Conservation (phyloP, 2,329 filamentous ascomycete genomes). For the Amesomyces nigricolor region DNA sequence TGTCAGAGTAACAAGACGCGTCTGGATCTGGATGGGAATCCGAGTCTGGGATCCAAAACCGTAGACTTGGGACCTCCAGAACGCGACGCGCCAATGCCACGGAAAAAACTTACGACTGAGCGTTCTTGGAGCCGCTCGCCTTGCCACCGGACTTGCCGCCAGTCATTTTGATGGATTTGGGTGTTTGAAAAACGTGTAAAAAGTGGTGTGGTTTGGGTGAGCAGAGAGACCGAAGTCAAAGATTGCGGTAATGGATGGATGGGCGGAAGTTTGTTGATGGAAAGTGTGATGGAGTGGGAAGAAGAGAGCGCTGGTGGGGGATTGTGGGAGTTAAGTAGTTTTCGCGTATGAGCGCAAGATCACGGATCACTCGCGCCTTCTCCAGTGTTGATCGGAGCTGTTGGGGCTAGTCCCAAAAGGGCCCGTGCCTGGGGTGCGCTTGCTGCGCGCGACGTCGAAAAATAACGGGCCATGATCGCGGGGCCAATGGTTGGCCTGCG, state of each 20-base stretch:
- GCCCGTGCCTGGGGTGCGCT: conserved; percentile 15
- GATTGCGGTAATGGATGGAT: conserved; percentile 23
- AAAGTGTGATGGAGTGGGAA: conserved; percentile 36
- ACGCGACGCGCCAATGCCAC: conserved; percentile 8
- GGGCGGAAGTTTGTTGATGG: conserved; percentile 32
- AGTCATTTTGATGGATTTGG: conserved; percentile 81
- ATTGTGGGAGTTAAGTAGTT: conserved; percentile 51
- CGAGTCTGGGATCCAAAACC: not conserved
- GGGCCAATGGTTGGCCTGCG: conserved; percentile 17
- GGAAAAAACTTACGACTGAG: conserved; percentile 76
- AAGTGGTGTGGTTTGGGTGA: conserved; percentile 28
- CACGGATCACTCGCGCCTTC: conserved; percentile 43
- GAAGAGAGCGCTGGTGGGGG: conserved; percentile 39
- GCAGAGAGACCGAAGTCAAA: conserved; percentile 28
- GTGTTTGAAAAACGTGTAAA: conserved; percentile 26
- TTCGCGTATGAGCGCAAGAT: conserved; percentile 40
- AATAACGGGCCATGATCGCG: conserved; percentile 8
- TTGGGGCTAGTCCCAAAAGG: conserved; percentile 31
- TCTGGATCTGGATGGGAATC: conserved; percentile 25
- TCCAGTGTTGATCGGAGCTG: conserved; percentile 24
- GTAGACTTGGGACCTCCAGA: not conserved
- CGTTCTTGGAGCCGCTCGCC: conserved; percentile 97
- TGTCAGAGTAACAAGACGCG: conserved; percentile 23
- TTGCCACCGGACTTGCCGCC: conserved; percentile 99
- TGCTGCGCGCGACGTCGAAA: conserved; percentile 13